Evolutionary conservation across 768 basidiomycete genomes (phyloP), one percentile per base, ranked within the genome.

Genomic region (Epithele typhae): DNA sequence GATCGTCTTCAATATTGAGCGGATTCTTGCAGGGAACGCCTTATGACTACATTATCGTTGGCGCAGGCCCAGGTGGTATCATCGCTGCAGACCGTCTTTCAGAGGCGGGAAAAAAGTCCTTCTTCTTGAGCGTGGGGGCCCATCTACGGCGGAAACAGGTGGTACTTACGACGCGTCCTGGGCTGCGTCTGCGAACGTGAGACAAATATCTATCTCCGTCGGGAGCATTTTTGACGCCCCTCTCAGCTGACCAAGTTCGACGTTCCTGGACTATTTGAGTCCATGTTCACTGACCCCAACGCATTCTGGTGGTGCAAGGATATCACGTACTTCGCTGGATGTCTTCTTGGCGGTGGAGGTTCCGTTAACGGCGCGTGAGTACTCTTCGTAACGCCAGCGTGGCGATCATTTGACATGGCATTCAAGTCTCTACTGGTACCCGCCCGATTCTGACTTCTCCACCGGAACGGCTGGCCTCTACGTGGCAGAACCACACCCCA

Each of bases 231-330:
- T 15, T 32, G 15, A 15, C 9, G 8, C 37, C 6, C 22, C 34
- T n/a, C 45, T 6, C 54, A 82, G 79, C 61, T 79, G 44, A 84
- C 82, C 5, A 81, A 81, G 55, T 82, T 82, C 59, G 82, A 84
- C 52, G 66, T 81, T 45, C 81, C 81, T 18, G 81, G 82, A 54
- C 56, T 81, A 35, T 84, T 82, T 56, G 79, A 84, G 64, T 75
- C 77, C 34, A 76, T 82, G 77, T 84, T 84, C 65, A 68, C 72
- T 14, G 78, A 80, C 45, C 57, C 66, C 33, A 72, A 79, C 53
- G 66, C 70, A 2, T 82, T 70, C 64, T 84, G 76, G 74, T 84
- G 78, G 78, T 84, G 81, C 65, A 80, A 78, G 62, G 78, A 82
- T 60, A 65, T 81, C 48, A 79, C 68, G 21, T 73, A 76, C 21